Evolutionary conservation across 2,329 filamentous ascomycete genomes (phyloP).

Genomic region (Tolypocladium pustulatum): DNA sequence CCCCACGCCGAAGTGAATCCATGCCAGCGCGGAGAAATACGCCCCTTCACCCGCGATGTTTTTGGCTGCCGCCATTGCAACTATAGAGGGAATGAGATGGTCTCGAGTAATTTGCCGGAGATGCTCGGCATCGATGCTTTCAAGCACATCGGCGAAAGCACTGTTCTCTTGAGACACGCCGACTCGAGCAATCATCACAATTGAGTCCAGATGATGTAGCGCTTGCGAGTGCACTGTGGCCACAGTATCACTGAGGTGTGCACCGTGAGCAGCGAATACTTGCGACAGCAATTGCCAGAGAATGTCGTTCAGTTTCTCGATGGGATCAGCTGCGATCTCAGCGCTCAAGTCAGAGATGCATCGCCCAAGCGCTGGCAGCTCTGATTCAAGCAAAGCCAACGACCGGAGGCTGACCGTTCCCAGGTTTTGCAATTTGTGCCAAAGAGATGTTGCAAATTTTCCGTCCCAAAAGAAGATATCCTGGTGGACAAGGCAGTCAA

Average conservation of each 20-base stretch:
- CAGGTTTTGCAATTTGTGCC: constrained; percentile 43
- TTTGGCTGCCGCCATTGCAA: constrained; percentile 27
- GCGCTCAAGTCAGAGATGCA: constrained; percentile 39
- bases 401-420: constrained; percentile 46
- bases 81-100: constrained; percentile 35
- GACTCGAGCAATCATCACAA: constrained; percentile 2
- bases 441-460: constrained; percentile 31
- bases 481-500: constrained; percentile 35
- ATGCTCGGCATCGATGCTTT: constrained; percentile 21
- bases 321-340: constrained; percentile 38
- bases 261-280: constrained; percentile 28
- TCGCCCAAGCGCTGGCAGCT: constrained; percentile 50
- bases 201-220: constrained; percentile 9
- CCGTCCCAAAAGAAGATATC: constrained; percentile 28
- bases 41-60: constrained; percentile 9
- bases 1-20: constrained; percentile 66
- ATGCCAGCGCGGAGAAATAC: constrained; percentile 43
- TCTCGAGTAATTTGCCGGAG: constrained; percentile 25
- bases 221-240: constrained; percentile 15
- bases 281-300: constrained; percentile 35
- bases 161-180: constrained; percentile 1
- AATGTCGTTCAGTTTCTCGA: constrained; percentile 35
- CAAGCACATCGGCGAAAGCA: constrained; percentile 12
- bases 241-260: constrained; percentile 17
- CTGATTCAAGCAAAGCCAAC: constrained; percentile 52